Base-by-base conservation (phyloP, 2,329 filamentous ascomycete genomes). In the Chrysosporium keratinophilum region DNA sequence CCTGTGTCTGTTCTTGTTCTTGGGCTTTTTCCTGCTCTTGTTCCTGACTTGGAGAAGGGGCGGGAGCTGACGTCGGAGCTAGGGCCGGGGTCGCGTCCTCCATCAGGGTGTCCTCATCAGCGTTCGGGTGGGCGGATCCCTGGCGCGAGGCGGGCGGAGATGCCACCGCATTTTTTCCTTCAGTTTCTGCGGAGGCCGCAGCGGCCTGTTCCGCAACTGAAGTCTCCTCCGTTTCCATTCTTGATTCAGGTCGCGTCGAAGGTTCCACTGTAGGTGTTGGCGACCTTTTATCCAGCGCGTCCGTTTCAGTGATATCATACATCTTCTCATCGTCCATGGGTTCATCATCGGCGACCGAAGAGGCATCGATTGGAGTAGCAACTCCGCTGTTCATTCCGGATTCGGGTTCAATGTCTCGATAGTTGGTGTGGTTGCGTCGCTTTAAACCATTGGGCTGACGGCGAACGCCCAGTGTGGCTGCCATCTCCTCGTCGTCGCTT, bases 401-500 rank as follows among this genome's bases (percentile, higher is more conserved):
- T 60, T 78, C 77, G n/a, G 73, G 71, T 58, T 81, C 72, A 1
- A 79, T 71, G 57, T 83, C 82, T 50, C 76, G 73, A 63, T 78
- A 79, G 60, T 83, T 81, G 68, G 78, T 78, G 54, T 84, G 81
- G 56, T 83, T 80, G 47, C 78, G 72, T 57, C 76, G 68, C 59
- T 75, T 74, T 49, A 70, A 64, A 15, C 62, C 64, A 37, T 72
- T 71, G 0, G 75, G 73, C 60, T 82, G 79, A 45, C 70, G 69
- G 50, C 79, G 83, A 40, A 89, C 78, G 14, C 89, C 91, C 60
- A 93, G 88, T 37, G 79, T 78, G 14, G 69, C 69, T 49, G 67
- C 67, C 69, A 88, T 81, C 10, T 95, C 88, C 62, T 97, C 91
- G 56, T 95, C 88, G 57, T 95, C 89, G 59, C 87, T 94, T 42